Conservation (phyloP, 1,284 basidiomycete genomes). For the Porodaedalea pini region DNA sequence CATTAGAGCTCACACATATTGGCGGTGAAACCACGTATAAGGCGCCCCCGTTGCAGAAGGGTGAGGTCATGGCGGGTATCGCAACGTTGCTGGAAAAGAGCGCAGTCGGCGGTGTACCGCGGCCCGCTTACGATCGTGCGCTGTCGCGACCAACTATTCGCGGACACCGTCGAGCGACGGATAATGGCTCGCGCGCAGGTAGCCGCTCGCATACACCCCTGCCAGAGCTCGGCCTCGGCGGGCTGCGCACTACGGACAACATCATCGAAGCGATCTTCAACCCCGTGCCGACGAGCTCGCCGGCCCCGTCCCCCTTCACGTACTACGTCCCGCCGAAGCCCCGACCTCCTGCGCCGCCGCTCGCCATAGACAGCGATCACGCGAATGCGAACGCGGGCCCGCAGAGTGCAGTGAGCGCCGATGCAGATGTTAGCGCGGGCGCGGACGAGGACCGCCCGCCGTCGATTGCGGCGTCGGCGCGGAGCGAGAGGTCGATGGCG, state of each 20-base stretch:
- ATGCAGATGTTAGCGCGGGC: not conserved
- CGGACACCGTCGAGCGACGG: not conserved
- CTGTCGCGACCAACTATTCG: not conserved
- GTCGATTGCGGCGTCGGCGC: constrained; percentile 5
- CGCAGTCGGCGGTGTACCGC: constrained; percentile 44
- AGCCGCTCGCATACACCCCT: not conserved
- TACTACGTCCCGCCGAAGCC: constrained; percentile 35
- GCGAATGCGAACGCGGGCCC: not conserved
- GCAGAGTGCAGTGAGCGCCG: not conserved
- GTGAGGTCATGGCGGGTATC: constrained; percentile 66
- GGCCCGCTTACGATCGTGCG: constrained; percentile 15
- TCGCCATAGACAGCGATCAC: not conserved
- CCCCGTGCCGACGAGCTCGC: constrained; percentile 47
- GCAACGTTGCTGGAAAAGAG: constrained; percentile 58
- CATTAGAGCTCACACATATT: constrained; percentile 56
- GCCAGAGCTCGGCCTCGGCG: constrained; percentile 2
- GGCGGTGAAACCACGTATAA: constrained; percentile 57
- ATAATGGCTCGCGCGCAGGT: not conserved
- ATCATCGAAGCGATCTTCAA: constrained; percentile 78
- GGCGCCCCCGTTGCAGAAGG: constrained; percentile 64
- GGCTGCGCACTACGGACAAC: constrained; percentile 52
- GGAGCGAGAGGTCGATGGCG: not conserved
- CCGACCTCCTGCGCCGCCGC: not conserved
- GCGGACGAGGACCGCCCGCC: constrained; percentile 6
- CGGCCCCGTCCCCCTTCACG: constrained; percentile 57